These are phyloP conservation scores for Phytophthora nicotianae DNA, from an alignment of 352 stramenopile species.

Conservation along the genomic window DNA sequence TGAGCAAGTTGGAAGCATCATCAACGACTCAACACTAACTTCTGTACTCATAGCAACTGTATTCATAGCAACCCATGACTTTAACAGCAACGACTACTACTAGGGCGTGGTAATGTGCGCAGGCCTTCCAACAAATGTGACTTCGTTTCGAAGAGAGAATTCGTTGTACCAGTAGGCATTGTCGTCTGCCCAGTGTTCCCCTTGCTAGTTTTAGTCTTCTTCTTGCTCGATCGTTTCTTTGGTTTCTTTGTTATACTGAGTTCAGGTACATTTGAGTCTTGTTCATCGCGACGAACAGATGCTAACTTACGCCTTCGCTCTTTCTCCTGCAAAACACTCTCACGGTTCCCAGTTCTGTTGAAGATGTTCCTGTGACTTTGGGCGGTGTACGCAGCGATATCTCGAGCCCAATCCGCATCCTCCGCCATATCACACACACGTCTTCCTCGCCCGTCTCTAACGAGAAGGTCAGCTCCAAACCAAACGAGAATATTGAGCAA, in stretches of 20 bases:
- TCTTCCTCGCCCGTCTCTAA: conserved; percentile 12
- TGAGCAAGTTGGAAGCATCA: no score
- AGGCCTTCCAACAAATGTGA: background rate
- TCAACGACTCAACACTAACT: background rate
- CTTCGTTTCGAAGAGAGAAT: background rate
- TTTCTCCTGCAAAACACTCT: background rate
- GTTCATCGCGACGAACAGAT: background rate
- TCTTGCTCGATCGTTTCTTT: background rate
- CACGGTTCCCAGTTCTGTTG: background rate
- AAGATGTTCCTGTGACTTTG: background rate
- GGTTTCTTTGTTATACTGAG: background rate
- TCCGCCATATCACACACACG: conserved; percentile 19
- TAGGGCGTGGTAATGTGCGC: background rate
- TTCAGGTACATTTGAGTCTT: background rate
- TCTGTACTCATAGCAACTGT: background rate
- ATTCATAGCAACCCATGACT: background rate
- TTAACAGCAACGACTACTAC: background rate
- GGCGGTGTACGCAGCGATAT: conserved; percentile 13
- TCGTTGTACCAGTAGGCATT: background rate
- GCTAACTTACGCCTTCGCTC: background rate
- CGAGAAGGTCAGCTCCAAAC: conserved; percentile 22
- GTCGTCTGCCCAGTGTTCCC: background rate
- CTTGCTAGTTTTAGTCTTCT: background rate
- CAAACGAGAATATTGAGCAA: conserved; percentile 18
- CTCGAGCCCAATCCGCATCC: conserved; percentile 8